phyloP scores from a whole-genome alignment of 1,139 yeast genomes.

The Lodderomyces beijingensis region DNA sequence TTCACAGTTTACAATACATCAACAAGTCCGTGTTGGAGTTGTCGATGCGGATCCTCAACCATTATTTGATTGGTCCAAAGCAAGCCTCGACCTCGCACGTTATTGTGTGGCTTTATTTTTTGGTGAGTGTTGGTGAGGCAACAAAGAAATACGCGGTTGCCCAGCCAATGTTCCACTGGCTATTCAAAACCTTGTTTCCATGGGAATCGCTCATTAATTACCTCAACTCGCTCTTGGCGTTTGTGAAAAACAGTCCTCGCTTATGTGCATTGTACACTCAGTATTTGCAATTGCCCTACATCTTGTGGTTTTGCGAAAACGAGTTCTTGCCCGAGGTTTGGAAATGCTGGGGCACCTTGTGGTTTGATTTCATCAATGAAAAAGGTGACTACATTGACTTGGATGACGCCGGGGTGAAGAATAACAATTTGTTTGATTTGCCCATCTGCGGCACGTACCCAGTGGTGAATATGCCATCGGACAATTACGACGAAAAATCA shows the following conservation, averaged over 20 bases:
- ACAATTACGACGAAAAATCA: slow-evolving; percentile 16
- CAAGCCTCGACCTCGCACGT: slow-evolving; percentile 68
- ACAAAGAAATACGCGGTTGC: slow-evolving; percentile 43
- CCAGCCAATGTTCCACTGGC: slow-evolving; percentile 47
- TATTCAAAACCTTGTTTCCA: slow-evolving; percentile 55
- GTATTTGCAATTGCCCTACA: slow-evolving; percentile 29
- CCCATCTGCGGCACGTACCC: slow-evolving; percentile 62
- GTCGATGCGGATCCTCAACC: slow-evolving; percentile 59
- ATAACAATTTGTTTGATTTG: slow-evolving; percentile 53
- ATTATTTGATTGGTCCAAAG: slow-evolving; percentile 65
- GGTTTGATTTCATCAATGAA: slow-evolving; percentile 58
- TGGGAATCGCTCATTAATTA: slow-evolving; percentile 63
- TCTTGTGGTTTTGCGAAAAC: slow-evolving; percentile 45
- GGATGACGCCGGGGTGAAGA: slow-evolving; percentile 55
- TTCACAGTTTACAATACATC: slow-evolving; percentile 47
- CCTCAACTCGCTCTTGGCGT: slow-evolving; percentile 48
- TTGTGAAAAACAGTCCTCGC: slow-evolving; percentile 25
- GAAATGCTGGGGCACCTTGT: slow-evolving; percentile 81
- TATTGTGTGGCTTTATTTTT: slow-evolving; percentile 66
- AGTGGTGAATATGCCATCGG: slow-evolving; percentile 16
- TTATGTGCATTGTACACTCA: slow-evolving; percentile 25
- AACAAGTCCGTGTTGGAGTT: slow-evolving; percentile 65
- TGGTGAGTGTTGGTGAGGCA: slow-evolving; percentile 61
- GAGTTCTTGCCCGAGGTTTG: slow-evolving; percentile 72
- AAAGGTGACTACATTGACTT: slow-evolving; percentile 51